Conservation (phyloP, 2,329 filamentous ascomycete genomes). For the Pseudocercospora ulei region DNA sequence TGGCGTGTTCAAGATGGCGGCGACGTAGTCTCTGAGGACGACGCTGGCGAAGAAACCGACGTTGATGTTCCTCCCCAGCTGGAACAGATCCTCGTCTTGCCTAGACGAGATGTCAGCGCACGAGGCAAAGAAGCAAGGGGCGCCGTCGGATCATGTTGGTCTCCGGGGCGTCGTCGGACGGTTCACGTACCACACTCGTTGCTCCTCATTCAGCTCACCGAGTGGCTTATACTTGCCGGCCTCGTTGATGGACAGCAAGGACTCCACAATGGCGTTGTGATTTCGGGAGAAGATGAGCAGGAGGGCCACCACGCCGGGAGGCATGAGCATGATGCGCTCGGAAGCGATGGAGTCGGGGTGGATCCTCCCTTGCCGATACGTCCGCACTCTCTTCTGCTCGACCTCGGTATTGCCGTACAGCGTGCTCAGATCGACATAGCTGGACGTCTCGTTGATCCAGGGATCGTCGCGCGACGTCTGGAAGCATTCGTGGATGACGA, state of each 20-base stretch:
- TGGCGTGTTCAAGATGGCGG: slow-evolving; percentile 41
- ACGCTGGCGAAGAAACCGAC: slow-evolving; percentile 43
- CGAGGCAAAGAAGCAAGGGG: not conserved
- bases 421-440: slow-evolving; percentile 43
- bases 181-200: slow-evolving; percentile 35
- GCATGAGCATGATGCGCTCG: slow-evolving; percentile 44
- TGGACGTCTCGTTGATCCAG: slow-evolving; percentile 42
- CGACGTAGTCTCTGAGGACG: slow-evolving; percentile 42
- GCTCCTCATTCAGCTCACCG: slow-evolving; percentile 34
- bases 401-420: slow-evolving; percentile 41
- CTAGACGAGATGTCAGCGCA: too few species aligned
- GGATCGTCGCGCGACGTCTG: slow-evolving; percentile 37
- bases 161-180: slow-evolving; percentile 53
- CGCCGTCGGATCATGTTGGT: slow-evolving; percentile 42
- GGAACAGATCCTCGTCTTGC: slow-evolving; percentile 52
- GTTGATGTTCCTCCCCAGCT: slow-evolving; percentile 42
- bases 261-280: slow-evolving; percentile 40
- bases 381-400: slow-evolving; percentile 39
- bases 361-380: slow-evolving; percentile 39
- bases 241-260: slow-evolving; percentile 39
- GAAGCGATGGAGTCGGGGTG: slow-evolving; percentile 40
- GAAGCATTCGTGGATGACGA: slow-evolving; percentile 44
- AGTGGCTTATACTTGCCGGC: slow-evolving; percentile 39
- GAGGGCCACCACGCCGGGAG: slow-evolving; percentile 40
- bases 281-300: slow-evolving; percentile 41